Percentiles rank a stretch among this genome's conserved stretches.
Conservation (phyloP, 495 filamentous ascomycete species). For the Penicillium maclennaniae region DNA sequence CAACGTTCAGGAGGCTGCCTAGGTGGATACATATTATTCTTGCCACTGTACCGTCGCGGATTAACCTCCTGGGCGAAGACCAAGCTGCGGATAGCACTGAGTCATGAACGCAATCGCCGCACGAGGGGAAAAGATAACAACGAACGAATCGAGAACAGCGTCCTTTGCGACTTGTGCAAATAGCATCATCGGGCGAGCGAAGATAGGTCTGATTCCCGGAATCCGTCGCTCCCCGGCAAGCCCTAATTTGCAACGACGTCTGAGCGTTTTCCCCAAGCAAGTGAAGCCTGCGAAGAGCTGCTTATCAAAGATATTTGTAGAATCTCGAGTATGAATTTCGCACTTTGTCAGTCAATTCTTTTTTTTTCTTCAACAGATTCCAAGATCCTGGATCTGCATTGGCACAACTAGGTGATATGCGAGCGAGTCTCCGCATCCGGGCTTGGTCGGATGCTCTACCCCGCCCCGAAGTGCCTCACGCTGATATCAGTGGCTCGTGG, state of each 20-base stretch:
- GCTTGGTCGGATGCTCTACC: background rate
- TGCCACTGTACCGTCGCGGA: constrained; percentile 4
- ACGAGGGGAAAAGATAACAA: background rate
- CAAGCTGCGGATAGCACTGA: background rate
- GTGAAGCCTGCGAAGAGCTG: background rate
- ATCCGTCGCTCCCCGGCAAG: constrained; percentile 17
- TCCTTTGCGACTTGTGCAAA: background rate
- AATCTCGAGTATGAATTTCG: background rate
- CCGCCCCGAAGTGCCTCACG: constrained; percentile 6
- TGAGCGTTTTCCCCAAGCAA: background rate
- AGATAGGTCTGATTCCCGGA: constrained; percentile 8
- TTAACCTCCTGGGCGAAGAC: constrained; percentile 1
- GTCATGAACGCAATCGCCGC: background rate
- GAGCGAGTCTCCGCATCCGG: constrained; percentile 5
- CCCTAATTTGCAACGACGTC: constrained; percentile 3
- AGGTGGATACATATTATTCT: background rate
- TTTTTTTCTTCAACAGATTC: background rate
- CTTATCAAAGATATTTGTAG: background rate
- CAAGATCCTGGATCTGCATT: background rate
- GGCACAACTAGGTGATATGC: background rate
- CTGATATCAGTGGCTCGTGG: constrained; percentile 13
- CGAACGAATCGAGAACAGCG: background rate
- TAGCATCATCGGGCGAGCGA: background rate
- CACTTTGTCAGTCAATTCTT: background rate
- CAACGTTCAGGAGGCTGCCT: background rate